A percentile compares a stretch with the other conserved stretches of the same genome.
Conservation (phyloP, 179 eudicot species). For the Spergularia azorica region DNA sequence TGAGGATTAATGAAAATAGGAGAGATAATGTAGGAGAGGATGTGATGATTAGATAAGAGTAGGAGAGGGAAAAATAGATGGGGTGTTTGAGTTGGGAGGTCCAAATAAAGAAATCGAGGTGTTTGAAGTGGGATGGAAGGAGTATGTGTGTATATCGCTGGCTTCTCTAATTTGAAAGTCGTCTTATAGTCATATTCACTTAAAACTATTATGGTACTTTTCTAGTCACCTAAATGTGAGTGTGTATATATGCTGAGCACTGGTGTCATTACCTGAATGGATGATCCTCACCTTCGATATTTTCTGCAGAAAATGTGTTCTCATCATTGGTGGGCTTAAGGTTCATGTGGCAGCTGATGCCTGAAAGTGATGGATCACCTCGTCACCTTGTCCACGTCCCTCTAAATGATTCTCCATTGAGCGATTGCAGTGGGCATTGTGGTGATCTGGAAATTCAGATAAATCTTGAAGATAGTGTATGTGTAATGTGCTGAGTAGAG, state of each 20-base stretch:
- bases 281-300: slow-evolving; percentile 19
- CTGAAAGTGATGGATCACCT: slow-evolving; percentile 55
- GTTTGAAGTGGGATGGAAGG: no score
- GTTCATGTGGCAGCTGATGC: slow-evolving; percentile 79
- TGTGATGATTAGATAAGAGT: no score
- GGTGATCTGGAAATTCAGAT: slow-evolving; percentile 86
- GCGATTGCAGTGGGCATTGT: slow-evolving; percentile 88
- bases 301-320: slow-evolving; percentile 77
- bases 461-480: slow-evolving; percentile 77
- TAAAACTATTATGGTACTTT: not conserved
- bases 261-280: not conserved
- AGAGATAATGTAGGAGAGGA: no score
- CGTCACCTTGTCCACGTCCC: slow-evolving; percentile 90
- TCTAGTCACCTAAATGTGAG: not conserved
- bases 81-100: no score
- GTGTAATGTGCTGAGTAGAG: slow-evolving; percentile 28
- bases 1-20: no score
- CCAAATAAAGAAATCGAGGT: no score
- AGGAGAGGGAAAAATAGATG: no score
- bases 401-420: slow-evolving; percentile 77
- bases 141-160: not conserved
- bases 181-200: not conserved
- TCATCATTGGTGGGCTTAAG: slow-evolving; percentile 91
- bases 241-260: not conserved
- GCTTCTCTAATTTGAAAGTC: not conserved